Evolutionary conservation across 1,284 basidiomycete species (phyloP).

Genomic region (Cryptococcus depauperatus): DNA sequence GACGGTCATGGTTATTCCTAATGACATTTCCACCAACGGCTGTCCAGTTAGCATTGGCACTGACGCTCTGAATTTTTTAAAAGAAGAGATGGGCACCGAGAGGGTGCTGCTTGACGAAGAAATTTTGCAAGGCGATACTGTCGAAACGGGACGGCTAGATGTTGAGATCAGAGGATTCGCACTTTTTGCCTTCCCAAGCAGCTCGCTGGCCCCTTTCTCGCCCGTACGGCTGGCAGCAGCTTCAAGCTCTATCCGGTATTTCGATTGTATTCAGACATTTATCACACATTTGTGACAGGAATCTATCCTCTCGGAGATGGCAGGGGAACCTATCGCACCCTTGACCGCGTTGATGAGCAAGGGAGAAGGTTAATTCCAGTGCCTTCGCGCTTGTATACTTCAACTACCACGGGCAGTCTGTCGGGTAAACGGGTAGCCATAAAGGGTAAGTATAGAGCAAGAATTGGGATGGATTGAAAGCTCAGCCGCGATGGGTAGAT

Average conservation of each 20-base stretch:
- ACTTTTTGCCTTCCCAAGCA: not conserved
- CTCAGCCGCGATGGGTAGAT: no score
- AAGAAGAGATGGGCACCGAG: slow-evolving; percentile 1
- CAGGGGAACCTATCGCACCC: slow-evolving; percentile 1
- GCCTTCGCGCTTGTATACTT: slow-evolving; percentile 19
- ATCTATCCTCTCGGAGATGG: slow-evolving; percentile 9
- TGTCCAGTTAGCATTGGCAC: not conserved
- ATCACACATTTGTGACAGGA: slow-evolving; percentile 14
- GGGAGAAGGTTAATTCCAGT: slow-evolving; percentile 17
- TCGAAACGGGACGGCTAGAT: not conserved
- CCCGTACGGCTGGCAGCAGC: not conserved
- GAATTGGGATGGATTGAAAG: no score
- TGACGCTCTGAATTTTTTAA: not conserved
- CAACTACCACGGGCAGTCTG: slow-evolving; percentile 2
- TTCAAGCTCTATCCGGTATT: slow-evolving; percentile 14
- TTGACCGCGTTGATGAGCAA: slow-evolving; percentile 8
- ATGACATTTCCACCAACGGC: not conserved
- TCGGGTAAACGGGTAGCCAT: slow-evolving; percentile 19
- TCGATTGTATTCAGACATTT: slow-evolving; percentile 14
- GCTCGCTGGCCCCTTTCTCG: slow-evolving; percentile 10
- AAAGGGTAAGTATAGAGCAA: slow-evolving; percentile 25
- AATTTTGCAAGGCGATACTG: not conserved
- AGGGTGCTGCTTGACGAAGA: not conserved
- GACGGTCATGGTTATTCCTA: slow-evolving; percentile 5
- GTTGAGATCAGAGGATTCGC: not conserved